Base-by-base conservation (phyloP, 192 early-diverging fungal genomes). In the Linnemannia exigua region DNA sequence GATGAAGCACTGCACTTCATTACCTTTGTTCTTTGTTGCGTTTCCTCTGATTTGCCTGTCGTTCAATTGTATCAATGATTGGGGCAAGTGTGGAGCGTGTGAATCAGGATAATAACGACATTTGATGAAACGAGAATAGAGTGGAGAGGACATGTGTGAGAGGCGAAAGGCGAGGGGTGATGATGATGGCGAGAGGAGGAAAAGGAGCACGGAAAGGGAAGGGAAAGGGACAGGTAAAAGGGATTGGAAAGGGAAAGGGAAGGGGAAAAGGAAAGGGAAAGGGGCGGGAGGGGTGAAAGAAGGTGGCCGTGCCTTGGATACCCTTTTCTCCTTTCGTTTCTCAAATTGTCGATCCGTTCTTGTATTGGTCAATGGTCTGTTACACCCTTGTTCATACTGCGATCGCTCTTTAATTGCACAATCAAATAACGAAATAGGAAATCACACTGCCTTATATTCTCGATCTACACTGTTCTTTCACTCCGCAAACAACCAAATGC, bases 401-500 rank as follows among this genome's bases (percentile, higher is more conserved):
- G 11, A 0, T 25, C n/a, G 22, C 2, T 15, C 2, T 16, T 63
- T 31, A 63, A 63, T 63, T 31, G 28, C 8, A 63, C n/a, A 28
- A 22, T 11, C 3, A 25, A 63, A 15, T 25, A 25, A 63, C 41
- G 41, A 63, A 63, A 31, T 63, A 63, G 58, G 58, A 25, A 63
- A 22, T 11, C 52, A 1, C 12, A 15, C 8, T 31, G n/a, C 25
- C 1, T 28, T 25, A 14, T n/a, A 63, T 63, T 28, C 58, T 63
- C 31, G 28, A 63, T 63, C 28, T 5, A 22, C 28, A 28, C 19
- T 41, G n/a, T n/a, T n/a, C 41, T 9, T 44, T 44, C 41, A 44
- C 44, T 41, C 41, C 25, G 12, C 25, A 17, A 71, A 28, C 46
- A 48, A 28, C n/a, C 44, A 11, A 71, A 81, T 81, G 79, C 73